Percentiles rank a stretch among this genome's conserved stretches.
phyloP scores from a whole-genome alignment of 495 filamentous ascomycete genomes.

The Hypoxylon perforatum region DNA sequence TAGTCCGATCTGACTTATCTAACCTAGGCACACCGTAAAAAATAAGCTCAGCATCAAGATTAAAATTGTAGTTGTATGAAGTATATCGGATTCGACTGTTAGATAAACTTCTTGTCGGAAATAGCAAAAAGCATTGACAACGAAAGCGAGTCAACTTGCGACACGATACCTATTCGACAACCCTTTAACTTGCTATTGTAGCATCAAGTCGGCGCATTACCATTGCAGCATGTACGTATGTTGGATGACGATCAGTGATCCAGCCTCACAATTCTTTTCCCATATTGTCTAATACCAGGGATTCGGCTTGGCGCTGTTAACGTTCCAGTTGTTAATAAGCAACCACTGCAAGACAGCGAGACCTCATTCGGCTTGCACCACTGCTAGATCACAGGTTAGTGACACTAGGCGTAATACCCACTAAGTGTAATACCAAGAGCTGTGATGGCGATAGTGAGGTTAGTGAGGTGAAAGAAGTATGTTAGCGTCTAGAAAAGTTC shows the following conservation, averaged over 20 bases:
- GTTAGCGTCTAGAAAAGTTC: constrained; percentile 1
- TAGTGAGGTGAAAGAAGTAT: neutral
- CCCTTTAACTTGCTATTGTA: neutral
- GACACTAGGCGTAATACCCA: constrained; percentile 3
- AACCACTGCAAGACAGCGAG: neutral
- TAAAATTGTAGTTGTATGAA: too few species aligned
- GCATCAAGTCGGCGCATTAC: neutral
- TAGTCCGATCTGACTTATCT: too few species aligned
- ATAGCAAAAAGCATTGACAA: neutral
- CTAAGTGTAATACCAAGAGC: neutral
- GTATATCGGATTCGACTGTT: too few species aligned
- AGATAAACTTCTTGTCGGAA: too few species aligned
- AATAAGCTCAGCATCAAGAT: too few species aligned
- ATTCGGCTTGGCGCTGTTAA: constrained; percentile 16
- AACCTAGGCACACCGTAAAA: too few species aligned
- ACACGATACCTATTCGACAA: neutral
- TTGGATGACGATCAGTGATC: constrained; percentile 14
- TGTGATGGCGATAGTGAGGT: neutral
- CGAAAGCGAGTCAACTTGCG: constrained; percentile 1
- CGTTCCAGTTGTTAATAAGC: constrained; percentile 9
- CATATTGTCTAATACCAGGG: constrained; percentile 19
- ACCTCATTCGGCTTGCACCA: constrained; percentile 26
- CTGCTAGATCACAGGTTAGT: constrained; percentile 1
- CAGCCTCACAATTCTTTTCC: constrained; percentile 17
- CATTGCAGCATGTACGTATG: neutral